These are phyloP conservation scores for Xylaria castorea DNA, from an alignment of 495 filamentous ascomycete genomes.

Conservation along the genomic window DNA sequence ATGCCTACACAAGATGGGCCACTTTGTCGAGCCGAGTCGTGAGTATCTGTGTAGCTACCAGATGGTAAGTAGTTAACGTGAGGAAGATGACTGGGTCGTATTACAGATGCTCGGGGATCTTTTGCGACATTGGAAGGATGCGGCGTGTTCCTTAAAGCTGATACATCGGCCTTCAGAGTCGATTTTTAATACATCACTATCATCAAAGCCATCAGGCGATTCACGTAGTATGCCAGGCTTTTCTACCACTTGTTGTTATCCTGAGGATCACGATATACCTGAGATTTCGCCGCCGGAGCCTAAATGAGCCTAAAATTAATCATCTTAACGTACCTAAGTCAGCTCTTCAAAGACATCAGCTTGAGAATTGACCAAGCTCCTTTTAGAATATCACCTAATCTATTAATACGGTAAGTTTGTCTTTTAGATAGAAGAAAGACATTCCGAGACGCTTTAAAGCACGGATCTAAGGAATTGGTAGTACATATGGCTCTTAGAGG, in stretches of 20 bases:
- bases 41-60: background rate
- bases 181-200: background rate
- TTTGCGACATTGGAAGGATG: background rate
- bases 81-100: background rate
- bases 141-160: background rate
- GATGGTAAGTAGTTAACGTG: background rate
- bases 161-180: background rate
- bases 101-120: background rate
- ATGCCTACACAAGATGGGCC: slow-evolving; percentile 40
- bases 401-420: background rate
- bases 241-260: background rate
- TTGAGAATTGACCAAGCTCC: background rate
- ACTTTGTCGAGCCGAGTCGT: slow-evolving; percentile 32
- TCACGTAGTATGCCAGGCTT: background rate
- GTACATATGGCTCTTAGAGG: background rate
- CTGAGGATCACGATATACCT: background rate
- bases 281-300: background rate
- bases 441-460: background rate
- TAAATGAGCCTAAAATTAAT: background rate
- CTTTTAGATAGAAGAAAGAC: background rate
- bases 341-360: background rate
- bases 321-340: background rate
- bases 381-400: background rate
- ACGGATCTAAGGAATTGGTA: background rate
- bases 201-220: background rate